Base-by-base conservation (phyloP, 1,284 basidiomycete genomes). In the Leccinum pallidistipes region DNA sequence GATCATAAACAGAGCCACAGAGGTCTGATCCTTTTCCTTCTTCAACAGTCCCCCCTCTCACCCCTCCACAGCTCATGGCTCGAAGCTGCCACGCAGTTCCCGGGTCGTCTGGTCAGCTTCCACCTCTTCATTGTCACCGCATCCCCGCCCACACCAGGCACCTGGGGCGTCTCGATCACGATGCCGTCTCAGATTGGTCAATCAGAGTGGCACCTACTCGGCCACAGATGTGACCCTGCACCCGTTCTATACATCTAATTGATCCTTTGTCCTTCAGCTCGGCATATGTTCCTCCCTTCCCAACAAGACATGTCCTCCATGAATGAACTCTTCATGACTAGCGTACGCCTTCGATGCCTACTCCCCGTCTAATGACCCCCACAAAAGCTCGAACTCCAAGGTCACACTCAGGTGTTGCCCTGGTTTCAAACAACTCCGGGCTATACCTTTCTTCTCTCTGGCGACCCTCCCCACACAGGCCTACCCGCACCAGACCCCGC, bases 81-180 rank as follows among this genome's bases (percentile, higher is more conserved):
- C 56, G 70, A 75, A 55, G 67, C 70, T 5, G 65, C 67, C 50
- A 68, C 75, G 0, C 73, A 76, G 27, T 74, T 71, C 64, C 71
- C 70, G 58, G 73, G 73, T 34, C 74, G 73, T 45, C 73, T 74
- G n/a, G 72, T 77, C 59, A 76, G 71, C 56, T 77, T 80, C n/a
- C 85, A 87, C 69, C 77, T 87, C 38, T 78, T 87, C 62, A 76
- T 87, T 57, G 77, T 86, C 27, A 83, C 84, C 36, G 81, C 82
- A 49, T 82, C 82, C 29, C 55, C 77, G 9, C 82, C 83, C 29
- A 65, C 71, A 16, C 76, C 78, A 43, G 74, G 75, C 64, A 62
- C 68, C n/a, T 82, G 71, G 69, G 61, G 61, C 6, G 55, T 66
- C 51, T 60, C 64, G 10, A 12, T 59, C 53, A 69, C 69, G 50